Conservation (phyloP, 371 early-diverging fungal species). For the Coemansia sp. region DNA sequence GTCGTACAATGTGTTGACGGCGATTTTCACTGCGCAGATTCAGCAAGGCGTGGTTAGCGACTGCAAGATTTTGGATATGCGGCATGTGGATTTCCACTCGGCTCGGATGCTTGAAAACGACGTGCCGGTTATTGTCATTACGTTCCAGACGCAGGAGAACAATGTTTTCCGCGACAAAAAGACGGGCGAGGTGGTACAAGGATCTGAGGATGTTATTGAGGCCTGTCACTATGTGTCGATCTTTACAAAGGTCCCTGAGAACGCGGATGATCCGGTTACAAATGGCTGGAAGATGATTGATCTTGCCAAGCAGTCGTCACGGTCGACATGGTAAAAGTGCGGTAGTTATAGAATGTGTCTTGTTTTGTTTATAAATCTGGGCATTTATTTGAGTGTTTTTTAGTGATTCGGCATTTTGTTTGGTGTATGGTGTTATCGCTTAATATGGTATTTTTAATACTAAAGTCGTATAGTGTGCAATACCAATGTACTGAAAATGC, state of each 20-base stretch:
- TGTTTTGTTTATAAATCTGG: neutral
- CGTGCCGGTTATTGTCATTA: conserved; percentile 83
- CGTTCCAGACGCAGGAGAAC: conserved; percentile 93
- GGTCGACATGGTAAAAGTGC: conserved; percentile 64
- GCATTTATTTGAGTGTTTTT: no score
- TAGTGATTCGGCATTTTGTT: no score
- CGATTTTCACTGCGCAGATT: conserved; percentile 80
- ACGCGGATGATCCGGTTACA: conserved; percentile 83
- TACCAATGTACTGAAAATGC: no score
- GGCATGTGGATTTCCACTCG: conserved; percentile 80
- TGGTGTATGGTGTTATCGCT: no score
- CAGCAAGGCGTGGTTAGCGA: conserved; percentile 87
- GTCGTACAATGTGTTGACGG: conserved; percentile 84
- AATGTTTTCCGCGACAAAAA: conserved; percentile 86
- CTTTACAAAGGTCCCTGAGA: conserved; percentile 84
- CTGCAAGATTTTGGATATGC: conserved; percentile 90
- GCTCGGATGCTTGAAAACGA: conserved; percentile 91
- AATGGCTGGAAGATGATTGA: conserved; percentile 91
- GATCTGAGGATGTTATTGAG: conserved; percentile 89
- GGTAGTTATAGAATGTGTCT: neutral
- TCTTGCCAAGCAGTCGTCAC: conserved; percentile 77
- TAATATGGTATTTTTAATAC: no score
- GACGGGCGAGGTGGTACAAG: conserved; percentile 81
- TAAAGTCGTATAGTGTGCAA: no score
- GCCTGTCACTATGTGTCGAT: conserved; percentile 83